These are phyloP conservation scores for Vitis hybrid DNA, from an alignment of 177 flowering plant genomes.

Conservation along the genomic window DNA sequence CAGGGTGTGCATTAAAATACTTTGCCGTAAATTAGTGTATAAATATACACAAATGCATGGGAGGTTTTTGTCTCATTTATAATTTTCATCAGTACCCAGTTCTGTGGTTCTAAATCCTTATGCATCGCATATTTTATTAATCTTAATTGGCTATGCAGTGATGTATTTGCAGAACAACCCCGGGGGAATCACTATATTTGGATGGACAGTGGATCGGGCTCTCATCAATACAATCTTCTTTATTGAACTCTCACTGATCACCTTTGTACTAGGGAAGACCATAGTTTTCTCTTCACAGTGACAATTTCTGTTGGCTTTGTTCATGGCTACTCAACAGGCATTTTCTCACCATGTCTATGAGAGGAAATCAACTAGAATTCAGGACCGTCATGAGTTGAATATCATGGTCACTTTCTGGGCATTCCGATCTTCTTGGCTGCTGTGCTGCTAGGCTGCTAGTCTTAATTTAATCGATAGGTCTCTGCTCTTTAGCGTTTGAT, in stretches of 20 bases:
- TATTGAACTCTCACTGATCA: slow-evolving; percentile 61
- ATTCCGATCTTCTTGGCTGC: no score
- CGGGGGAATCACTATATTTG: slow-evolving; percentile 83
- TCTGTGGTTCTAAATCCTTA: not conserved
- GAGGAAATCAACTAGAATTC: no score
- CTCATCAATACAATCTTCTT: slow-evolving; percentile 77
- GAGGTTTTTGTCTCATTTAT: no score
- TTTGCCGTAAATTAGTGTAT: no score
- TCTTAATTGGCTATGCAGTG: slow-evolving; percentile 44
- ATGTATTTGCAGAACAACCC: slow-evolving; percentile 77
- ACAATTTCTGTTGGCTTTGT: not conserved
- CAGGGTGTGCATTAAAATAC: no score
- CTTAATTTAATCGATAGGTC: no score
- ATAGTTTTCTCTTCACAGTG: slow-evolving; percentile 31
- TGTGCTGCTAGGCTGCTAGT: no score
- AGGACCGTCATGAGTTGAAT: no score
- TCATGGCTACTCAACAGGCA: not conserved
- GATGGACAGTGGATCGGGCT: slow-evolving; percentile 79
- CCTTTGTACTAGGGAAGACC: slow-evolving; percentile 92
- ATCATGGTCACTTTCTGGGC: no score
- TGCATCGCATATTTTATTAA: not conserved
- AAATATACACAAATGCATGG: no score
- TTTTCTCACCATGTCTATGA: not conserved
- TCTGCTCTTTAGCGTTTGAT: no score
- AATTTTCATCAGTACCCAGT: no score